Evolutionary conservation across 2,329 filamentous ascomycete genomes (phyloP), one percentile per base, ranked within the genome.

Genomic region (Scytalidium sp.): DNA sequence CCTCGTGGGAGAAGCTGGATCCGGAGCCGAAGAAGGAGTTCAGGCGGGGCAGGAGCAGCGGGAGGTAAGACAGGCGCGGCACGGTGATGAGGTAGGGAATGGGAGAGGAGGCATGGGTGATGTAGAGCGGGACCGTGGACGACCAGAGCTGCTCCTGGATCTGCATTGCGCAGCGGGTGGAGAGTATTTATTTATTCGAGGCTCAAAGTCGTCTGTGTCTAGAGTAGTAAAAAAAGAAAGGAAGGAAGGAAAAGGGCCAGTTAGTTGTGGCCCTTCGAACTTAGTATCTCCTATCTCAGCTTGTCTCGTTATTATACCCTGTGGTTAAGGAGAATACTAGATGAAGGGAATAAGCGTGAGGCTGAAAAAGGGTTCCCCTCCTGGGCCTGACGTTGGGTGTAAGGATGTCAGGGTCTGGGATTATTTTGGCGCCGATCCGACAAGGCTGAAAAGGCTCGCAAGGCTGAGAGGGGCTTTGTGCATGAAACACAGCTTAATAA

Each of bases 21-120:
- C 41, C 75, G 68, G 3, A 82, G 75, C 55, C 84, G 64, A 87
- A 89, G 71, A 88, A 88, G 45, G 74, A 70, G 56, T 82, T 80
- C 6, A 89, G 69, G 49, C 74, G 78, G 15, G 80, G 77, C 3
- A 87, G 74, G 21, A 88, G 73, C 43, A 87, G 78, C 5, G 84
- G 82, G 1, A 89, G 73, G 68, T 89, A 89, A 9, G 84, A 86
- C 29, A 89, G 70, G 21, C 86, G 79, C 5, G 84, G 81, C 48
- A 76, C 78, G 43, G 82, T 78, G 52, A 87, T 75, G 75, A 67
- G 46, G 36, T 66, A 67, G 1, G 65, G 64, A 3, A 53, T 61
- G 1, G 56, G 40, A 2, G 62, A 65, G 4, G 59, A 61, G 3
- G 59, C 50, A 45, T 67, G 65, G 1, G 56, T 61, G 19, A 67